Conservation (phyloP, 1,284 basidiomycete species). For the Apiotrichum sp. region DNA sequence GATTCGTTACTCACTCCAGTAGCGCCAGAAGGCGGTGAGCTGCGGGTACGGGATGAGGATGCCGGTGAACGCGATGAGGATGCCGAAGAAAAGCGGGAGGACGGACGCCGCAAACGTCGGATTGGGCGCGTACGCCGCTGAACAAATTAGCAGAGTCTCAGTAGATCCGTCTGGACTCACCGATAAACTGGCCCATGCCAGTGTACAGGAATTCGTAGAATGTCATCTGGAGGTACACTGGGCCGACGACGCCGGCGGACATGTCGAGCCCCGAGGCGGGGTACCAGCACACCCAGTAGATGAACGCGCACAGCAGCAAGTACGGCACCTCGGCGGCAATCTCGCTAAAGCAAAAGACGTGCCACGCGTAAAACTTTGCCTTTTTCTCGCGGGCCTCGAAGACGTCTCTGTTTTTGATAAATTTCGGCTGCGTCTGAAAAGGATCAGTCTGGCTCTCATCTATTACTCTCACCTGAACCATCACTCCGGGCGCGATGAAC, state of each 20-base stretch:
- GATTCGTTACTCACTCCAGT: slow-evolving; percentile 13
- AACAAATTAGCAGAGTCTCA: neutral
- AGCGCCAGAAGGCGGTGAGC: slow-evolving; percentile 34
- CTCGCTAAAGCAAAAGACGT: slow-evolving; percentile 28
- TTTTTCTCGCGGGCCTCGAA: slow-evolving; percentile 45
- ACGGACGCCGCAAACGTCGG: slow-evolving; percentile 31
- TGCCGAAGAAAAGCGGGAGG: slow-evolving; percentile 15
- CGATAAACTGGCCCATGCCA: slow-evolving; percentile 29
- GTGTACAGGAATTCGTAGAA: slow-evolving; percentile 44
- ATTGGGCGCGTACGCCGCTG: slow-evolving; percentile 31
- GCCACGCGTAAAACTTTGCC: slow-evolving; percentile 43
- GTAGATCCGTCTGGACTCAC: slow-evolving; percentile 7
- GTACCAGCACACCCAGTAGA: slow-evolving; percentile 7
- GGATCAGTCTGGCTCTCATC: neutral
- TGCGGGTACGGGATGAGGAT: slow-evolving; percentile 29
- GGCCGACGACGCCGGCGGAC: slow-evolving; percentile 1
- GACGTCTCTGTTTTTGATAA: slow-evolving; percentile 44
- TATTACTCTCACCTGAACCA: slow-evolving; percentile 20
- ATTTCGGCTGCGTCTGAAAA: slow-evolving; percentile 40
- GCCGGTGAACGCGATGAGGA: slow-evolving; percentile 31
- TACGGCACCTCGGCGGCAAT: slow-evolving; percentile 42
- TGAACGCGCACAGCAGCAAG: slow-evolving; percentile 31
- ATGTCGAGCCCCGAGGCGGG: neutral
- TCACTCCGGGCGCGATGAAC: slow-evolving; percentile 41
- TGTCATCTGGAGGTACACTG: slow-evolving; percentile 37